Conservation (phyloP, 2,329 filamentous ascomycete genomes). For the Rhexocercosporidium sp. region DNA sequence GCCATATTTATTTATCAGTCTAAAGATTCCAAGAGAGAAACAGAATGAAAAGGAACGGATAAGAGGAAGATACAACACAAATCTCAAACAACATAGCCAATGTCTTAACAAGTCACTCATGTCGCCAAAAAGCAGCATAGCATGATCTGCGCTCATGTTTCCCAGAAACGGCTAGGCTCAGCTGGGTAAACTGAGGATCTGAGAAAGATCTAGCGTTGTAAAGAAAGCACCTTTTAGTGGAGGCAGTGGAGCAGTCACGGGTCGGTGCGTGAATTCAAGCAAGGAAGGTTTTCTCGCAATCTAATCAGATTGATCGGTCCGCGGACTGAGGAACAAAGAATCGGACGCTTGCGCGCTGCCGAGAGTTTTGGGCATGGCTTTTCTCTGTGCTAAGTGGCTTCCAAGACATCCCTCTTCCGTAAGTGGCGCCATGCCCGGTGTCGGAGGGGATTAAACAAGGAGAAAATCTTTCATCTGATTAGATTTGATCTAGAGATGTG, state of each 20-base stretch:
- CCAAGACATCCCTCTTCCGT: neutral
- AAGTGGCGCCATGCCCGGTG: slow-evolving; percentile 9
- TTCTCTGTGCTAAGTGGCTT: neutral
- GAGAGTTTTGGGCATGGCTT: neutral
- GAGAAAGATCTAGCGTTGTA: neutral
- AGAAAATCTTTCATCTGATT: slow-evolving; percentile 9
- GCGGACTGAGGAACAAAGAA: neutral
- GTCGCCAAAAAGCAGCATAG: neutral
- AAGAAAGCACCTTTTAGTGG: neutral
- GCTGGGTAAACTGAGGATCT: slow-evolving; percentile 11
- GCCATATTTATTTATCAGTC: neutral
- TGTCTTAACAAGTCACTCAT: neutral
- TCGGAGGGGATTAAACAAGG: slow-evolving; percentile 3
- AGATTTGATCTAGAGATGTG: neutral
- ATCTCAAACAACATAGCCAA: neutral
- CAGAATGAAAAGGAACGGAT: neutral
- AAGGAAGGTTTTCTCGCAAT: neutral
- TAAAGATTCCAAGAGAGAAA: neutral
- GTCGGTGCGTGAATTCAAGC: neutral
- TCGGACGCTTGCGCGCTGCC: neutral
- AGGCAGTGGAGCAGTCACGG: neutral
- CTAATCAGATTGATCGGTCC: slow-evolving; percentile 11
- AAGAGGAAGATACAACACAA: neutral
- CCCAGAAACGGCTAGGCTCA: neutral
- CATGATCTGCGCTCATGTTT: neutral